phyloP scores from a whole-genome alignment of 2,329 filamentous ascomycete species.

The Exophiala oligosperma region DNA sequence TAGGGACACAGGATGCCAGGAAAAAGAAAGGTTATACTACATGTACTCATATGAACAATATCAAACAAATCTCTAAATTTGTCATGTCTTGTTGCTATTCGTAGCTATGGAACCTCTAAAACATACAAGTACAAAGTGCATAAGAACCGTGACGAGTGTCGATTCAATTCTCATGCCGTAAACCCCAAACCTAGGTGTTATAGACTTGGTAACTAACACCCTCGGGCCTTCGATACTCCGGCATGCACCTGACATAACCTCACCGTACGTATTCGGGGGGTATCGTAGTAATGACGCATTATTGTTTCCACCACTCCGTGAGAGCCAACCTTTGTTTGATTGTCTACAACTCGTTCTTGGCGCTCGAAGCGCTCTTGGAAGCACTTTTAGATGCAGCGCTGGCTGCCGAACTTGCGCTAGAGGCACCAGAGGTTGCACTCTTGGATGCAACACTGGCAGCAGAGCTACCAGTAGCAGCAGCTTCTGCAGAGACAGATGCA shows the following conservation, averaged over 20 bases:
- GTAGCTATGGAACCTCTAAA: slow-evolving; percentile 23
- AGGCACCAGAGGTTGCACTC: not conserved
- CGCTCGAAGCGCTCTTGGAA: slow-evolving; percentile 6
- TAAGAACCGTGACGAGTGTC: not conserved
- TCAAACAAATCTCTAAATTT: slow-evolving; percentile 3
- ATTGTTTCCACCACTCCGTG: too few species aligned
- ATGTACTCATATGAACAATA: not conserved
- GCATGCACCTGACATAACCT: too few species aligned
- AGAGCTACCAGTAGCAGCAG: slow-evolving; percentile 22
- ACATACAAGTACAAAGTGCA: slow-evolving; percentile 10
- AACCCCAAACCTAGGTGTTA: not conserved
- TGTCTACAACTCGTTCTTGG: slow-evolving; percentile 24
- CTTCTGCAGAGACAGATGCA: slow-evolving; percentile 43
- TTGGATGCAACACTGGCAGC: slow-evolving; percentile 19
- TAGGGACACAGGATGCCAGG: not conserved
- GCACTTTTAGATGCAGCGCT: slow-evolving; percentile 21
- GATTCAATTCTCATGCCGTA: slow-evolving; percentile 2
- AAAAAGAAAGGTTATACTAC: not conserved
- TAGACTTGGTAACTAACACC: too few species aligned
- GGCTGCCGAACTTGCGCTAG: not conserved
- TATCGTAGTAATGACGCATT: too few species aligned
- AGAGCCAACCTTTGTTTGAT: too few species aligned
- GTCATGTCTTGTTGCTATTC: slow-evolving; percentile 16
- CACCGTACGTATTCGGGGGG: too few species aligned
- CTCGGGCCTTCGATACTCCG: too few species aligned